Conservation (phyloP, 331 rosid species). For the Ulmus americana region DNA sequence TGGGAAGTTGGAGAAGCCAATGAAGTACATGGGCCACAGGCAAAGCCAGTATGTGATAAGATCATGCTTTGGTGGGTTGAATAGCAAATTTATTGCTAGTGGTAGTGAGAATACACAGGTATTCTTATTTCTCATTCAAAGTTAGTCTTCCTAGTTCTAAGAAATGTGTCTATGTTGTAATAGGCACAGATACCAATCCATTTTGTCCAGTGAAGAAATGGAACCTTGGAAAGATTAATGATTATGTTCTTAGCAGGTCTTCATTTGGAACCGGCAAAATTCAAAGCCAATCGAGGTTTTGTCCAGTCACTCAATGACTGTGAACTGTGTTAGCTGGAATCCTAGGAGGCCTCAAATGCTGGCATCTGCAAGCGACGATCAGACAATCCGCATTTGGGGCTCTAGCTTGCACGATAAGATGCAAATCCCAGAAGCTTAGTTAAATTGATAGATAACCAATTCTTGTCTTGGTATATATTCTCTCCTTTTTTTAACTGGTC, state of each 20-base stretch:
- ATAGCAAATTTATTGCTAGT: conserved; percentile 65
- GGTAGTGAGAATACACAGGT: conserved; percentile 84
- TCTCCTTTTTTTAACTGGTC: conserved; percentile 12
- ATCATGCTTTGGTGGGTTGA: conserved; percentile 75
- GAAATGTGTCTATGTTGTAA: neutral
- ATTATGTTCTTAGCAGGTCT: conserved; percentile 44
- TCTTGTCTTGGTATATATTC: conserved; percentile 22
- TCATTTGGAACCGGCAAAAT: conserved; percentile 56
- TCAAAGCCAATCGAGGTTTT: conserved; percentile 58
- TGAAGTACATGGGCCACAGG: conserved; percentile 60
- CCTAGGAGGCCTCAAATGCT: conserved; percentile 64
- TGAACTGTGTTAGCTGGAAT: conserved; percentile 89
- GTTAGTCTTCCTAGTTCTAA: neutral
- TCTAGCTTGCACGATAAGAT: conserved; percentile 24
- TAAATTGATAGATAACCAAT: conserved; percentile 14
- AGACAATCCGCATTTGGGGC: conserved; percentile 77
- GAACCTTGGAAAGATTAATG: conserved; percentile 7
- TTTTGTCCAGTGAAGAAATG: conserved; percentile 9
- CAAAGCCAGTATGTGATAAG: conserved; percentile 72
- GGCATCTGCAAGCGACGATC: conserved; percentile 83
- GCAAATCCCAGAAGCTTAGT: conserved; percentile 26
- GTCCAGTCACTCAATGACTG: conserved; percentile 62
- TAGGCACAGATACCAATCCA: neutral
- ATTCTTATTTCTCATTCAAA: conserved; percentile 16
- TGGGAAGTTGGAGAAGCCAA: conserved; percentile 49